Conservation (phyloP, 257 asterid genomes). For the Forsythia viridissima region DNA sequence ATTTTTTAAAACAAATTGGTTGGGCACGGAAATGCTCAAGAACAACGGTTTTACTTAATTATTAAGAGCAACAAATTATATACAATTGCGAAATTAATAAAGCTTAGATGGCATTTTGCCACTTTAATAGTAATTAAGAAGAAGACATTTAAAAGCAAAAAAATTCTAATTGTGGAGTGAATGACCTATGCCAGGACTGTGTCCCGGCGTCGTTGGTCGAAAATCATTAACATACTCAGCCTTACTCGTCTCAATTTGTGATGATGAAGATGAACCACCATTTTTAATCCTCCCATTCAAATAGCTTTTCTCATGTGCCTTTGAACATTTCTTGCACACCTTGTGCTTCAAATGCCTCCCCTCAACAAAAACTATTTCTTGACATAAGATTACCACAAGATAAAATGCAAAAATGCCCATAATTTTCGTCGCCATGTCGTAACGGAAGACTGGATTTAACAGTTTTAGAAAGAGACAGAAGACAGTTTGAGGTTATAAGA, state of each 20-base stretch:
- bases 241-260: conserved; percentile 1
- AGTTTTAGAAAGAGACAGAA: background rate
- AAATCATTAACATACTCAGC: conserved; percentile 23
- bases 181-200: conserved; percentile 45
- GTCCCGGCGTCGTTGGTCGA: conserved; percentile 38
- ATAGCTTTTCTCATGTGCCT: background rate
- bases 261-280: background rate
- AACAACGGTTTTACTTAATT: too few relatives aligned
- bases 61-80: too few relatives aligned
- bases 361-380: conserved; percentile 28
- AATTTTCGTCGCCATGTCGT: background rate
- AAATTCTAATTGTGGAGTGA: conserved; percentile 21
- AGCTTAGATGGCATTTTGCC: background rate
- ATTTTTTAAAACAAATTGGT: too few relatives aligned
- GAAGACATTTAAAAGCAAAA: background rate
- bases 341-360: conserved; percentile 33
- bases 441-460: background rate
- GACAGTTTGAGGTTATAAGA: background rate
- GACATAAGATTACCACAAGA: conserved; percentile 24
- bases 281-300: background rate
- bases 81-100: background rate
- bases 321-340: conserved; percentile 16
- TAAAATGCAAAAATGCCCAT: conserved; percentile 9
- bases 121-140: background rate
- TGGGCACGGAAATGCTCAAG: too few relatives aligned